Evolutionary conservation across 495 filamentous ascomycete genomes (phyloP).

Genomic region (Terfezia claveryi): DNA sequence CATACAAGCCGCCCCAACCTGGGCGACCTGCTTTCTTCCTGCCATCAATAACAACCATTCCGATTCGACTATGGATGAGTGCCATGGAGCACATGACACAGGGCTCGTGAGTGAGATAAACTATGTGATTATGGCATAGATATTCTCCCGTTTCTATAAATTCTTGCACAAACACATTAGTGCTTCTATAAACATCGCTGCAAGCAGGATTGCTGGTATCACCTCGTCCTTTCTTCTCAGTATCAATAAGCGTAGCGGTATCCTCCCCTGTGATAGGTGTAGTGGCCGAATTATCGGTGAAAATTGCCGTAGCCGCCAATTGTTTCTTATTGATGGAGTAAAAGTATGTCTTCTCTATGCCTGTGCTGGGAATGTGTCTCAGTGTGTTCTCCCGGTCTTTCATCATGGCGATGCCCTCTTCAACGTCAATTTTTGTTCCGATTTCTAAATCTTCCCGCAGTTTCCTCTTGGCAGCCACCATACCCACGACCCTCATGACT

Average conservation of each 20-base stretch:
- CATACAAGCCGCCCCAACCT: constrained; percentile 34
- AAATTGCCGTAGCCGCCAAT: neutral
- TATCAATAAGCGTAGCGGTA: neutral
- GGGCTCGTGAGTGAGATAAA: constrained; percentile 85
- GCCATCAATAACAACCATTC: constrained; percentile 48
- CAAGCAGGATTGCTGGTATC: neutral
- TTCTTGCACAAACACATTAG: no score
- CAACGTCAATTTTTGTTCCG: neutral
- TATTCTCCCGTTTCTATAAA: constrained; percentile 33
- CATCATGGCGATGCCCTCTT: neutral
- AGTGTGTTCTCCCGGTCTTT: neutral
- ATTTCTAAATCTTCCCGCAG: neutral
- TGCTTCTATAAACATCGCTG: no score
- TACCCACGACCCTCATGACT: constrained; percentile 64
- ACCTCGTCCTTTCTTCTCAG: neutral
- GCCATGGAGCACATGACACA: constrained; percentile 96
- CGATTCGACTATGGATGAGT: constrained; percentile 73
- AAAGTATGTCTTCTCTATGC: constrained; percentile 2
- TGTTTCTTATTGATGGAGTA: neutral
- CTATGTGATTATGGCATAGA: constrained; percentile 71
- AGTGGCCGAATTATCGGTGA: constrained; percentile 4
- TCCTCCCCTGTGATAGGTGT: neutral
- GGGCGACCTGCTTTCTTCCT: constrained; percentile 28
- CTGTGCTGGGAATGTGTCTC: neutral
- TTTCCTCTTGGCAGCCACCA: constrained; percentile 46